A percentile compares a stretch with the other conserved stretches of the same genome.
phyloP scores from a whole-genome alignment of 2,329 filamentous ascomycete species.

The Grosmannia clavigera region DNA sequence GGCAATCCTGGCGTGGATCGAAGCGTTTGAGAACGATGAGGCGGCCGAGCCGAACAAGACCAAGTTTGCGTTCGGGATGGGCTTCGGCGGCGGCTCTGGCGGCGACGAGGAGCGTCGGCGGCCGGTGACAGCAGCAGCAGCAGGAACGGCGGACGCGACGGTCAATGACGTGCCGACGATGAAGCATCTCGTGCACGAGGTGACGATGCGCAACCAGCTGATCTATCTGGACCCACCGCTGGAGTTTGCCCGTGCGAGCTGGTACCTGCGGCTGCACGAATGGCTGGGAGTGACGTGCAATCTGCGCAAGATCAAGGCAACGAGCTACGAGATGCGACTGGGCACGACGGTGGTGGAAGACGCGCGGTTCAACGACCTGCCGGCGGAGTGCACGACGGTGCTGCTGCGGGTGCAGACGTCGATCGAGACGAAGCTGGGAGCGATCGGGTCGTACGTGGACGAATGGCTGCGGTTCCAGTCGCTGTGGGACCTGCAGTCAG shows the following conservation, averaged over 20 bases:
- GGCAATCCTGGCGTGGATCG: conserved; percentile 78
- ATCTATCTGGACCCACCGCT: conserved; percentile 93
- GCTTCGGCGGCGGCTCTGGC: neutral
- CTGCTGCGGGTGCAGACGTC: conserved; percentile 70
- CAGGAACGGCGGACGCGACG: neutral
- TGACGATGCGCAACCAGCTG: conserved; percentile 95
- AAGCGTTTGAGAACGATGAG: conserved; percentile 59
- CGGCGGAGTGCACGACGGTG: conserved; percentile 67
- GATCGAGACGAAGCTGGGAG: conserved; percentile 69
- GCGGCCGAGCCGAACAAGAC: conserved; percentile 24
- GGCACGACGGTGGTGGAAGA: conserved; percentile 54
- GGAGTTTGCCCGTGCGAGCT: conserved; percentile 72
- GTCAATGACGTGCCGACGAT: conserved; percentile 49
- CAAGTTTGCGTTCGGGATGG: conserved; percentile 7
- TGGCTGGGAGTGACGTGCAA: conserved; percentile 93
- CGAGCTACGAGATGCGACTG: conserved; percentile 82
- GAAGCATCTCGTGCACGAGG: conserved; percentile 69
- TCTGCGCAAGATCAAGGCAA: conserved; percentile 85
- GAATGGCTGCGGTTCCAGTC: conserved; percentile 99
- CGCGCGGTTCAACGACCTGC: conserved; percentile 70
- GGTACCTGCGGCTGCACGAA: conserved; percentile 83
- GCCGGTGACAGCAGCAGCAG: neutral
- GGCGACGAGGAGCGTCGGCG: neutral
- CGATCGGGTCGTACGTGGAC: conserved; percentile 78
- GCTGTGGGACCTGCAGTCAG: conserved; percentile 91